A percentile compares a stretch with the other conserved stretches of the same genome.
These are phyloP conservation scores for Chloranthus sessilifolius DNA, from an alignment of 164 flowering plant species.

Conservation along the genomic window DNA sequence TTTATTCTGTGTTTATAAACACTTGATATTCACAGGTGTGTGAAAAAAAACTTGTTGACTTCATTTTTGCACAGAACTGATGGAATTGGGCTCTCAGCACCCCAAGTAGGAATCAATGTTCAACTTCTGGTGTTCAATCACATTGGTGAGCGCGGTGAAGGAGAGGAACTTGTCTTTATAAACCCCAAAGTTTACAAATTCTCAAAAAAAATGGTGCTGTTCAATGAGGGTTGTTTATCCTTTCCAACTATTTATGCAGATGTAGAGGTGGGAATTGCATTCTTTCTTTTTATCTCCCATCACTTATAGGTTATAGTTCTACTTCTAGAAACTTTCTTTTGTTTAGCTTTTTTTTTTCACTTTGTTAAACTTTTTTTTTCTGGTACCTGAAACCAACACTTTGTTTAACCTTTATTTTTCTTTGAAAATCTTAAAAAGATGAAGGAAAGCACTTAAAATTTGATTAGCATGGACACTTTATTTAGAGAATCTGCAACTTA, in stretches of 20 bases:
- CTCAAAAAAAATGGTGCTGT: conserved; percentile 53
- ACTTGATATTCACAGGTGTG: conserved; percentile 28
- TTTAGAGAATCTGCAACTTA: too few relatives aligned
- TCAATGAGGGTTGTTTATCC: conserved; percentile 92
- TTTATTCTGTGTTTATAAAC: conserved; percentile 9
- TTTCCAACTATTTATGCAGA: conserved; percentile 91
- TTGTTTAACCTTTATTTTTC: too few relatives aligned
- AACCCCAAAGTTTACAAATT: conserved; percentile 70
- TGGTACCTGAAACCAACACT: not conserved
- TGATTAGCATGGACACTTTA: too few relatives aligned
- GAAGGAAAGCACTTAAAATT: too few relatives aligned
- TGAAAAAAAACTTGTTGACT: conserved; percentile 38
- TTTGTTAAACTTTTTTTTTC: too few relatives aligned
- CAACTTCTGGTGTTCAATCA: conserved; percentile 95
- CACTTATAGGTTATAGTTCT: not conserved
- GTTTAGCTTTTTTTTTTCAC: not conserved
- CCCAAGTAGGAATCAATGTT: conserved; percentile 96
- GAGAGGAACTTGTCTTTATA: conserved; percentile 90
- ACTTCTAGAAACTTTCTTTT: not conserved
- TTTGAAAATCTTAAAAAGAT: too few relatives aligned
- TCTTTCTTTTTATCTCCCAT: not conserved
- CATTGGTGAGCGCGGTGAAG: conserved; percentile 80
- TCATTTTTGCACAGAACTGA: conserved; percentile 79
- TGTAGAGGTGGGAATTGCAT: conserved; percentile 53
- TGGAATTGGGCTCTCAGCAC: conserved; percentile 97